These are phyloP conservation scores for Zizania palustris DNA, from an alignment of 202 grass and related monocot species.

Conservation along the genomic window DNA sequence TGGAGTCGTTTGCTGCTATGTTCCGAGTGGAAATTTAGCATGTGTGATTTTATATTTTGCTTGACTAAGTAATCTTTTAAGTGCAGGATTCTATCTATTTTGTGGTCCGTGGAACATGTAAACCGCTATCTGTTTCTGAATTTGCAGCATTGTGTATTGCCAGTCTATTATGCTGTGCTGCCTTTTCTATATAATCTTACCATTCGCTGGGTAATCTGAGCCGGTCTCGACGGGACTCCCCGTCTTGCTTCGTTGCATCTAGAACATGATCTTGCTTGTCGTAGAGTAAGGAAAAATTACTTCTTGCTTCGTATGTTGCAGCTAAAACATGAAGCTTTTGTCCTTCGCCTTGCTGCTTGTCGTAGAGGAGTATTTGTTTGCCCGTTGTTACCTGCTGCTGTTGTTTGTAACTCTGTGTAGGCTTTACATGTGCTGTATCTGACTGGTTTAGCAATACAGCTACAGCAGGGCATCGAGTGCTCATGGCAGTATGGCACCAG, in stretches of 20 bases:
- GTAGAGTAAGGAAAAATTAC: too few relatives aligned
- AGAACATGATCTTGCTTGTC: neutral
- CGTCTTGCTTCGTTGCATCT: neutral
- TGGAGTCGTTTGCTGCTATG: neutral
- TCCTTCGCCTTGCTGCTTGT: neutral
- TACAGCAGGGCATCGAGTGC: too few relatives aligned
- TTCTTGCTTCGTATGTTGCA: neutral
- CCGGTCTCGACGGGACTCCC: neutral
- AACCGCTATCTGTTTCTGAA: constrained; percentile 18
- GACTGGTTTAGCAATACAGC: too few relatives aligned
- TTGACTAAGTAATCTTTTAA: constrained; percentile 16
- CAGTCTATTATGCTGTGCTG: neutral
- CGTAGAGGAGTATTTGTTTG: too few relatives aligned
- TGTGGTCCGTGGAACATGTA: constrained; percentile 24
- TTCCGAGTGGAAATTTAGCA: neutral
- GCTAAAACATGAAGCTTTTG: neutral
- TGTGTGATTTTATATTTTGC: constrained; percentile 11
- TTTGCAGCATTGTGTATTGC: constrained; percentile 22
- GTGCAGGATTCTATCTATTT: constrained; percentile 23
- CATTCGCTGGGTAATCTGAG: too few relatives aligned
- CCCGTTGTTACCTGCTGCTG: neutral
- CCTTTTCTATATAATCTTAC: neutral
- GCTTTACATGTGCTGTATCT: too few relatives aligned
- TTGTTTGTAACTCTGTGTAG: neutral
- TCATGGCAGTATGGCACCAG: too few relatives aligned